A percentile compares a stretch with the other conserved stretches of the same genome.
These are phyloP conservation scores for Brassica balearica DNA, from an alignment of 441 rosid species.

Conservation along the genomic window DNA sequence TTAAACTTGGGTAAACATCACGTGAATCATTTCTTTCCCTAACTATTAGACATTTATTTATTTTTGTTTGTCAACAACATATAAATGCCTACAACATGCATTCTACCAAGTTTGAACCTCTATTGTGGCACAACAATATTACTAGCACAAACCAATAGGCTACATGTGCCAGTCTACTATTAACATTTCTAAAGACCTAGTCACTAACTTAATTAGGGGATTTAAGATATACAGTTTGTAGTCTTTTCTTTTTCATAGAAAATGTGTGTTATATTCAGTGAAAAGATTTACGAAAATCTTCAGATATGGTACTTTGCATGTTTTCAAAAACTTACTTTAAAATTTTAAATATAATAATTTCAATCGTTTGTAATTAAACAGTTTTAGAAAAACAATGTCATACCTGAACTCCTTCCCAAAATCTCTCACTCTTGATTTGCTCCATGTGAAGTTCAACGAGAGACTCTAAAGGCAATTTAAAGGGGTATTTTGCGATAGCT, in stretches of 20 bases:
- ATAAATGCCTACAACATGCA: background rate
- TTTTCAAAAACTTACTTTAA: background rate
- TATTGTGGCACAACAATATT: background rate
- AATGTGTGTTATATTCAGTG: too few species aligned
- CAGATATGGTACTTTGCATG: background rate
- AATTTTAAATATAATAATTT: background rate
- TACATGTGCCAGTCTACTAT: background rate
- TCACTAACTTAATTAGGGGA: background rate
- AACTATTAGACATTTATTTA: background rate
- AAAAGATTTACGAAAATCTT: too few species aligned
- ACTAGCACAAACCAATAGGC: background rate
- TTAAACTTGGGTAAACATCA: background rate
- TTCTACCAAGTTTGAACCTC: background rate
- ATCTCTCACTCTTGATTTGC: background rate
- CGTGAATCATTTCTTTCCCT: background rate
- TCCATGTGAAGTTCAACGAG: slow-evolving; percentile 34
- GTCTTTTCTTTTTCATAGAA: background rate
- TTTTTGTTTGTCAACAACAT: background rate
- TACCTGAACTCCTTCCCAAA: slow-evolving; percentile 34
- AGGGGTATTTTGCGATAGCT: background rate
- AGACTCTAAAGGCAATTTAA: background rate
- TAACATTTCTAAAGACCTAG: background rate
- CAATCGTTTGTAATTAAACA: background rate
- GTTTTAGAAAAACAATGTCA: background rate
- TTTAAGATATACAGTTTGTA: background rate